These are phyloP conservation scores for Teunomyces atbi DNA, from an alignment of 805 yeast species.

Conservation along the genomic window DNA sequence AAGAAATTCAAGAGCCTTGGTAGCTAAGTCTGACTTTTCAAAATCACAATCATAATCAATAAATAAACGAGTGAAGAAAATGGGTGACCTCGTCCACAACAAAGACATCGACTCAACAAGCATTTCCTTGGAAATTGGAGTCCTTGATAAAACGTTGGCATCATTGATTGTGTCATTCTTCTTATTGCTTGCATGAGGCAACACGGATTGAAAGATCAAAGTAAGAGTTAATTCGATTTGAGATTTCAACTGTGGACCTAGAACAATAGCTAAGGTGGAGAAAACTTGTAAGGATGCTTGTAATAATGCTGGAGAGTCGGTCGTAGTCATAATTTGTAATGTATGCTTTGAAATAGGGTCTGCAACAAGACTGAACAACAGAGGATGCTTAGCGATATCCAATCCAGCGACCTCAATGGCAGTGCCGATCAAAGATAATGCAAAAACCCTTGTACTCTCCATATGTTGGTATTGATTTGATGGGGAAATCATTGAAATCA, in stretches of 20 bases:
- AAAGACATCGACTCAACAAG: slow-evolving; percentile 81
- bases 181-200: slow-evolving; percentile 29
- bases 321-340: slow-evolving; percentile 71
- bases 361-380: slow-evolving; percentile 64
- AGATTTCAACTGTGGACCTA: slow-evolving; percentile 64
- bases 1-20: slow-evolving; percentile 63
- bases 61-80: slow-evolving; percentile 72
- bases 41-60: slow-evolving; percentile 88
- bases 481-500: slow-evolving; percentile 79
- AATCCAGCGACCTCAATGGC: slow-evolving; percentile 82
- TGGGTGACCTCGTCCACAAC: slow-evolving; percentile 77
- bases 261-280: slow-evolving; percentile 64
- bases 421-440: slow-evolving; percentile 69
- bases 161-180: slow-evolving; percentile 20
- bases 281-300: slow-evolving; percentile 76
- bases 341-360: slow-evolving; percentile 85
- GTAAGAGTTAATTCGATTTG: slow-evolving; percentile 76
- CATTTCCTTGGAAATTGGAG: slow-evolving; percentile 62
- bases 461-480: slow-evolving; percentile 80
- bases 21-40: slow-evolving; percentile 76
- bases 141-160: slow-evolving; percentile 20
- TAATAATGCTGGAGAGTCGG: slow-evolving; percentile 69
- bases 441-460: slow-evolving; percentile 82
- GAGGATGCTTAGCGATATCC: slow-evolving; percentile 55
- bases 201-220: slow-evolving; percentile 59